A percentile compares a stretch with the other conserved stretches of the same genome.
These are phyloP conservation scores for Carallia pectinifolia DNA, from an alignment of 345 rosid species.

Conservation along the genomic window DNA sequence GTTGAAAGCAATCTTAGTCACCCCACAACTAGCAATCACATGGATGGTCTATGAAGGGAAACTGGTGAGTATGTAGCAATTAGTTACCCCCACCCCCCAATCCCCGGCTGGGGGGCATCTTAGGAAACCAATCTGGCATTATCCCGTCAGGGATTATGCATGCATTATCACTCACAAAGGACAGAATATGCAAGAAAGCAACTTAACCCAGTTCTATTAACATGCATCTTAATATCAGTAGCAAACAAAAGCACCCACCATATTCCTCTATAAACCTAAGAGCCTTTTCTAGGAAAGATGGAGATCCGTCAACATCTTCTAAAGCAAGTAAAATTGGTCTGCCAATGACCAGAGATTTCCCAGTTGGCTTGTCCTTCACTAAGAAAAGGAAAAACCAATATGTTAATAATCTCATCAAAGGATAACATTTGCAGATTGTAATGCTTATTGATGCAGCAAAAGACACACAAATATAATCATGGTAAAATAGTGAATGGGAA, in stretches of 20 bases:
- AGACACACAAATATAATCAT: neutral
- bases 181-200: slow-evolving; percentile 4
- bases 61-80: neutral
- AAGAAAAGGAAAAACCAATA: slow-evolving; percentile 7
- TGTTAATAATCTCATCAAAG: neutral
- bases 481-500: neutral
- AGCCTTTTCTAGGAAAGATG: slow-evolving; percentile 97
- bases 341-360: slow-evolving; percentile 57
- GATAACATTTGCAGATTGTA: slow-evolving; percentile 1
- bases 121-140: neutral
- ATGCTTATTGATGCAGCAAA: neutral
- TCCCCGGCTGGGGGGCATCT: too few relatives aligned
- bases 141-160: neutral
- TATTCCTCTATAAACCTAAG: slow-evolving; percentile 83
- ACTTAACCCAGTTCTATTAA: neutral
- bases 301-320: slow-evolving; percentile 97
- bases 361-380: slow-evolving; percentile 62
- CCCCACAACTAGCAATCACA: neutral
- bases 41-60: neutral
- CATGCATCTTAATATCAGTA: neutral
- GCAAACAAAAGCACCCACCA: slow-evolving; percentile 46
- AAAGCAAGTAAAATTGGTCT: slow-evolving; percentile 90
- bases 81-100: too few relatives aligned
- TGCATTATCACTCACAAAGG: neutral
- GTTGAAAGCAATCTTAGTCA: neutral